These are phyloP conservation scores for Anthracocystis panici-leucophaei DNA, from an alignment of 1,284 basidiomycete species.

Conservation along the genomic window DNA sequence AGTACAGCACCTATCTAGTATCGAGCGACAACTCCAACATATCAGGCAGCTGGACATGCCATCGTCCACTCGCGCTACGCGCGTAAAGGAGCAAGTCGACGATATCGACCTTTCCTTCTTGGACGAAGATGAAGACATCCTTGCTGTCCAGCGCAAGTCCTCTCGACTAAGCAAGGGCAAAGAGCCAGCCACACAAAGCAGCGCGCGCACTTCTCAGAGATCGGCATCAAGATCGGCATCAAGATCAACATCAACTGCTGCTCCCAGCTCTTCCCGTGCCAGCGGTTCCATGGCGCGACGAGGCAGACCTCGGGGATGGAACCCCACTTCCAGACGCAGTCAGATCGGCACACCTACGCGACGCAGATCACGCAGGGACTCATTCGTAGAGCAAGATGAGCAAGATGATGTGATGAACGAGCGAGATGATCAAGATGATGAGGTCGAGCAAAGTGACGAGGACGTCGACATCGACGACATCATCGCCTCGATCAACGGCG, in stretches of 20 bases:
- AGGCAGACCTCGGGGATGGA: not conserved
- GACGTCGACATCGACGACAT: conserved; percentile 33
- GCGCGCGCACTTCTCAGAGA: conserved; percentile 2
- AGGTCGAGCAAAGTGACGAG: conserved; percentile 12
- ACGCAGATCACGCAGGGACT: not conserved
- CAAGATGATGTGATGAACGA: conserved; percentile 1
- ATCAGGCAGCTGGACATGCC: conserved; percentile 12
- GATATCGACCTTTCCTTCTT: conserved; percentile 39
- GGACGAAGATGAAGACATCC: conserved; percentile 32
- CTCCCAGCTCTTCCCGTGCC: conserved; percentile 4
- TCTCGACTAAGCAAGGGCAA: conserved; percentile 9
- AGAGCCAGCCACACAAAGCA: not conserved
- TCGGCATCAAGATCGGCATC: conserved; percentile 1
- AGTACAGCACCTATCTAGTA: not conserved
- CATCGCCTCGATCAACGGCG: conserved; percentile 34
- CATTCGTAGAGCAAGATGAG: conserved; percentile 17
- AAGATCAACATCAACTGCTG: conserved; percentile 2
- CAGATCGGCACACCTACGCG: not conserved
- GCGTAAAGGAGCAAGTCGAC: conserved; percentile 14
- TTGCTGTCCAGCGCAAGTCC: conserved; percentile 8
- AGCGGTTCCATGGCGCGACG: conserved; percentile 1
- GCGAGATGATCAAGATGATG: conserved; percentile 13
- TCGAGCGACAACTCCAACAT: not conserved
- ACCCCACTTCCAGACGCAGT: not conserved
- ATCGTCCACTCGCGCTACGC: conserved; percentile 6